phyloP scores from a whole-genome alignment of 108 stramenopile genomes.

The Cyclotella sp. region DNA sequence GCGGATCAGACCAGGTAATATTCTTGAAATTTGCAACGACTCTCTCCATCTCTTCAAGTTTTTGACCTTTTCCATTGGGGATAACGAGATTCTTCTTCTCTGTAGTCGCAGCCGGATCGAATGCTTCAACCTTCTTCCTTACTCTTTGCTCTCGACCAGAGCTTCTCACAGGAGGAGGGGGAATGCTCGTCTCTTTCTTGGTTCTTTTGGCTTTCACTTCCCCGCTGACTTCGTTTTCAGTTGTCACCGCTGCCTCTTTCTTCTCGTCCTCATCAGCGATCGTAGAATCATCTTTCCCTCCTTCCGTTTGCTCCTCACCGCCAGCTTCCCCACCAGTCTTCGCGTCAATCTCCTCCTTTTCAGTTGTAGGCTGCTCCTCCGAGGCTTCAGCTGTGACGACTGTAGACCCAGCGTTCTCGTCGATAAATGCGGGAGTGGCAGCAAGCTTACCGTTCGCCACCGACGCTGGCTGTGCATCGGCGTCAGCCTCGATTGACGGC shows the following conservation, averaged over 20 bases:
- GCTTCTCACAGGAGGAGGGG: slow-evolving; percentile 10
- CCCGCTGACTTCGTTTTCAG: background rate
- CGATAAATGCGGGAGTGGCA: background rate
- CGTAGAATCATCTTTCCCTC: background rate
- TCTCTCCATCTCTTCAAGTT: slow-evolving; percentile 40
- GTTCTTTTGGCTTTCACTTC: background rate
- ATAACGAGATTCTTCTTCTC: slow-evolving; percentile 24
- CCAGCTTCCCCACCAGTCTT: background rate
- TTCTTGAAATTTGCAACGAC: slow-evolving; percentile 42
- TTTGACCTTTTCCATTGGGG: slow-evolving; percentile 43
- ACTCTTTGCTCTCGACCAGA: slow-evolving; percentile 18
- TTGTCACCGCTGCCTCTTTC: background rate
- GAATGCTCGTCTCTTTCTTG: background rate
- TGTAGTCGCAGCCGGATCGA: slow-evolving; percentile 9
- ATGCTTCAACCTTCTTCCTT: slow-evolving; percentile 24
- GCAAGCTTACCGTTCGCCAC: too few relatives aligned
- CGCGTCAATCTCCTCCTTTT: background rate
- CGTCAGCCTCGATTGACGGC: background rate
- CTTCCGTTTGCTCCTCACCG: background rate
- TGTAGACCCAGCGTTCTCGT: background rate
- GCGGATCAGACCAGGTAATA: slow-evolving; percentile 42
- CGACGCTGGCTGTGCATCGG: background rate
- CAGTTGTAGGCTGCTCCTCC: background rate
- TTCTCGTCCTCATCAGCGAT: background rate
- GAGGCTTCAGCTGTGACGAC: background rate